Evolutionary conservation across 1,284 basidiomycete genomes (phyloP).

Genomic region (Albatrellus sp.): DNA sequence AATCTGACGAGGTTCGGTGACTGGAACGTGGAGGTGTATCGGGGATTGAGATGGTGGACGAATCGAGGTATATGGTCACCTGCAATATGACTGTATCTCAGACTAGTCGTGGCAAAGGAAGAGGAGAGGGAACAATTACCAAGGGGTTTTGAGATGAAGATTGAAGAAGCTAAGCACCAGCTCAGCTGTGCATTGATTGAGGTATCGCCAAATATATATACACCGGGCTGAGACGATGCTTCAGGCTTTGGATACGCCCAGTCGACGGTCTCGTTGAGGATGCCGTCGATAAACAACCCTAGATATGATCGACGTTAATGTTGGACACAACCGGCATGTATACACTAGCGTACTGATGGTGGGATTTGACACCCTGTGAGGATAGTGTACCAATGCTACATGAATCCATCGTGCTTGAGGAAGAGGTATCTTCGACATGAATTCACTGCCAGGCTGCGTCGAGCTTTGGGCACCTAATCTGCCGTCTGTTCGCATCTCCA

Average conservation of each 20-base stretch:
- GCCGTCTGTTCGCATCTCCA: conserved; percentile 43
- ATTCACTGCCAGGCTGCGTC: conserved; percentile 23
- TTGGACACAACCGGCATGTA: not conserved
- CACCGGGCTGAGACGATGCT: conserved; percentile 20
- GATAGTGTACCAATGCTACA: conserved; percentile 49
- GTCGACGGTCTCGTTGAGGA: conserved; percentile 45
- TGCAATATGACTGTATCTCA: conserved; percentile 13
- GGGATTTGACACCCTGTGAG: conserved; percentile 39
- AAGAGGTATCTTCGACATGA: conserved; percentile 34
- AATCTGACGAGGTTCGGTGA: conserved; percentile 47
- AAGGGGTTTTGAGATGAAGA: conserved; percentile 47
- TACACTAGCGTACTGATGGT: conserved; percentile 40
- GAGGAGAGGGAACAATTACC: conserved; percentile 24
- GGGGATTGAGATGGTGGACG: conserved; percentile 65
- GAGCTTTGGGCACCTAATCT: conserved; percentile 37
- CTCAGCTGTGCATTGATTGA: conserved; percentile 30
- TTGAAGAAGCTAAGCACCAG: conserved; percentile 62
- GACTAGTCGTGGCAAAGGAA: not conserved
- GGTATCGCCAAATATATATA: conserved; percentile 43
- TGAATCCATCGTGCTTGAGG: conserved; percentile 56
- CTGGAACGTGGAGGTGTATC: conserved; percentile 65
- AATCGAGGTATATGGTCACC: conserved; percentile 57
- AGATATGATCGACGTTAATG: conserved; percentile 4
- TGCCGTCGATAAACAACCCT: conserved; percentile 68
- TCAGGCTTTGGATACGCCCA: conserved; percentile 50